Percentiles rank a stretch among this genome's conserved stretches.
Conservation (phyloP, 306 rosid species). For the Castanopsis chinensis region DNA sequence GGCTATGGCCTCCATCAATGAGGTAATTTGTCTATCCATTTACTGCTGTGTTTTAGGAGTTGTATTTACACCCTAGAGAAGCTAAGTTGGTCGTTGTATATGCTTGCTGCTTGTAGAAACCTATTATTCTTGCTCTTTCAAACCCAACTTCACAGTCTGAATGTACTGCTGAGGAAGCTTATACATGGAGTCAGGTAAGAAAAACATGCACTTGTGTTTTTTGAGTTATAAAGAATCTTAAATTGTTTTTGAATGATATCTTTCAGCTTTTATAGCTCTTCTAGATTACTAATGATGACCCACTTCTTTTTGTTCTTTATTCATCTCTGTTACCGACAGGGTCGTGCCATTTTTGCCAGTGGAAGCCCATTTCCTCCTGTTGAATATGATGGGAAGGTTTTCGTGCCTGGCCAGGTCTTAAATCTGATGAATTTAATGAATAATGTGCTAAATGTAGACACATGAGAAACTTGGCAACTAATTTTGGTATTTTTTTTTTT, state of each 20-base stretch:
- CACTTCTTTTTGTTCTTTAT: slow-evolving; percentile 7
- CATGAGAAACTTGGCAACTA: slow-evolving; percentile 4
- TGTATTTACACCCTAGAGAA: not conserved
- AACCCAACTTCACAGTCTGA: slow-evolving; percentile 71
- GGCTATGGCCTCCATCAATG: slow-evolving; percentile 73
- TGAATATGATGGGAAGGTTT: slow-evolving; percentile 72
- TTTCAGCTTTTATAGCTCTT: not conserved
- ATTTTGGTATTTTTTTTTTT: slow-evolving; percentile 16
- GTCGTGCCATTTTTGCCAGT: slow-evolving; percentile 79
- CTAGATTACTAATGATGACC: not conserved
- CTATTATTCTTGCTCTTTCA: slow-evolving; percentile 58
- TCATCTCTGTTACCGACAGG: slow-evolving; percentile 39
- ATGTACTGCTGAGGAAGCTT: slow-evolving; percentile 68
- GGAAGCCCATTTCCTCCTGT: slow-evolving; percentile 90
- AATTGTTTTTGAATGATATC: not conserved
- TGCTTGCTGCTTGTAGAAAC: slow-evolving; percentile 36
- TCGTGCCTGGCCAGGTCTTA: slow-evolving; percentile 84
- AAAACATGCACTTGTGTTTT: not conserved
- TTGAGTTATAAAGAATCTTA: not conserved
- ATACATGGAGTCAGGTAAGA: slow-evolving; percentile 54
- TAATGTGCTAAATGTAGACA: not conserved
- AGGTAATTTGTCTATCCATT: slow-evolving; percentile 44
- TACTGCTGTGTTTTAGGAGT: not conserved
- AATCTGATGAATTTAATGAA: slow-evolving; percentile 3
- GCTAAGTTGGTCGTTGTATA: not conserved